Base-by-base conservation (phyloP, 768 basidiomycete species). In the Mrakia blollopis region DNA sequence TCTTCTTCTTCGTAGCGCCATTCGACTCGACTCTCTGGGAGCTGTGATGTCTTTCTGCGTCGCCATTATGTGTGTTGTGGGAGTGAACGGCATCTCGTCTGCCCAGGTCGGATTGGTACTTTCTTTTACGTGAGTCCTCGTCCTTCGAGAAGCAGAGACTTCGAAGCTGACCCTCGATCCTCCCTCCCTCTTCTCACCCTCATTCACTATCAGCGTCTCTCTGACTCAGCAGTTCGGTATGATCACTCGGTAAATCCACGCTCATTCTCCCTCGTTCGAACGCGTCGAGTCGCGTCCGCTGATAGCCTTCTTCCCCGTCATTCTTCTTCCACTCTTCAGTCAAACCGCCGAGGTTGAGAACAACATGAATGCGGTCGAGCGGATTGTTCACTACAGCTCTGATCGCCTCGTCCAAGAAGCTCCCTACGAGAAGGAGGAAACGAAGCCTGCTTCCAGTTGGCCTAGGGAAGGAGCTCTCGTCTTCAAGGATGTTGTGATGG, bases 361-460 rank as follows among this genome's bases (percentile, higher is more conserved):
- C 83, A 88, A 95, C 83, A 94, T 92, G 93, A 93, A 81, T 82
- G 37, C 82, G 82, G 16, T 83, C 85, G 78, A 28, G 35, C 90
- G 95, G 30, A 86, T 98, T 23, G 85, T 92, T 6, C 88, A 93
- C 81, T 97, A 97, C 80, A 89, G 37, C 28, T 71, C 63, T n/a
- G 74, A 87, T n/a, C 87, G 89, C 50, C 85, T 96, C 25, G 92
- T 93, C 81, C 92, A 94, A 83, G 93, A 95, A 83, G 88, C 63
- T 28, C 30, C 74, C 30, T 69, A 67, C 54, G 37, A 68, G 65
- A 35, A 69, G 0, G 85, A 88, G 0, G 89, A 89, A 21, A 85
- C 82, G 39, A 88, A 88, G 80, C 90, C 90, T 0, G 83, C 88
- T 0, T 75, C 86, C 2, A 83, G 87, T 2, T 97, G 94, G 95